Conservation (phyloP, 768 basidiomycete genomes). For the Tephrocybe rancida region DNA sequence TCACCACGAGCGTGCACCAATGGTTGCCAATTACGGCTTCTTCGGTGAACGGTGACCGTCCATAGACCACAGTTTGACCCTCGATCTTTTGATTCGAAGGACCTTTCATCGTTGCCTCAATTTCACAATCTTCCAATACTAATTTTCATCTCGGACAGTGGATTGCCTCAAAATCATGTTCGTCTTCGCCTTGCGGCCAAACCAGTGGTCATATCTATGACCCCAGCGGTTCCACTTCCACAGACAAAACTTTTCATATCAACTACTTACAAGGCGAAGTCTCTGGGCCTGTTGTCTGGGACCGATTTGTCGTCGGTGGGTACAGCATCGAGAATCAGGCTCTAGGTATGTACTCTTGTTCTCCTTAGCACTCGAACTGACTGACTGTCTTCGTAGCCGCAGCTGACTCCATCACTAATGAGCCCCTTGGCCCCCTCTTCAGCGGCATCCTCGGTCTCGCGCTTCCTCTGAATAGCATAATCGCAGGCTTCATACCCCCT, state of each 20-base stretch:
- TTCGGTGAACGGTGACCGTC: too few species aligned
- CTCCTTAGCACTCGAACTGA: not conserved
- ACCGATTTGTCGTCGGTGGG: conserved; percentile 60
- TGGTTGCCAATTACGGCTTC: too few species aligned
- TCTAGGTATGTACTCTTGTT: conserved; percentile 45
- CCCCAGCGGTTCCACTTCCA: conserved; percentile 45
- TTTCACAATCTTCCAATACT: not conserved
- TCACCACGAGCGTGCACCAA: too few species aligned
- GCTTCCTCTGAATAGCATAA: conserved; percentile 72
- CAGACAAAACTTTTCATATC: conserved; percentile 49
- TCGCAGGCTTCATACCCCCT: conserved; percentile 53
- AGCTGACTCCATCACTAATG: conserved; percentile 51
- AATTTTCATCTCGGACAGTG: conserved; percentile 45
- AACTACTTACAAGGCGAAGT: conserved; percentile 62
- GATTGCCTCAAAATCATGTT: conserved; percentile 71
- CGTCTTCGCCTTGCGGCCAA: conserved; percentile 50
- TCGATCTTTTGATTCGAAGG: too few species aligned
- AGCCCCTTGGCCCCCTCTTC: conserved; percentile 60
- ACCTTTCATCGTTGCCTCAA: not conserved
- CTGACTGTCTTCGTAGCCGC: conserved; percentile 47
- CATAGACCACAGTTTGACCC: too few species aligned
- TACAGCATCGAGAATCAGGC: conserved; percentile 71
- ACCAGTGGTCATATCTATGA: conserved; percentile 57
- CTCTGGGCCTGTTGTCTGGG: conserved; percentile 71
- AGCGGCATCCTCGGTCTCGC: conserved; percentile 76